Evolutionary conservation across 2,329 filamentous ascomycete species (phyloP).

Genomic region (Ambrosiella xylebori): DNA sequence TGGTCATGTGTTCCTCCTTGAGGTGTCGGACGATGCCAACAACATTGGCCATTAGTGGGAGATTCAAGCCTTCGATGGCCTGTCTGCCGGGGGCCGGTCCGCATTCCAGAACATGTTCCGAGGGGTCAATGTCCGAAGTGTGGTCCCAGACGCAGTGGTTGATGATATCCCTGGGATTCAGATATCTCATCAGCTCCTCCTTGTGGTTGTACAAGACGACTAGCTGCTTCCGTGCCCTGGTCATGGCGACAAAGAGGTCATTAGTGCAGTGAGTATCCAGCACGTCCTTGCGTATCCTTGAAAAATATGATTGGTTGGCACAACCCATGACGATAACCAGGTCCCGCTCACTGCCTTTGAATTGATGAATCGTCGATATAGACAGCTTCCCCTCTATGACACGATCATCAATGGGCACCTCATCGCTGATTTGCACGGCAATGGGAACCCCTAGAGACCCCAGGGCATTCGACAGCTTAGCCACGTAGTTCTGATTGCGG

Average conservation of each 20-base stretch:
- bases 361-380: conserved; percentile 20
- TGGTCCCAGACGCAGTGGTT: conserved; percentile 3
- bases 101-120: neutral
- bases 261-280: conserved; percentile 19
- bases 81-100: neutral
- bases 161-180: conserved; percentile 5
- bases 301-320: conserved; percentile 17
- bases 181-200: conserved; percentile 16
- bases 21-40: no score
- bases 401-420: conserved; percentile 16
- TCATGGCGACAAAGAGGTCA: conserved; percentile 19
- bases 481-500: neutral
- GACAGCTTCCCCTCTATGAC: conserved; percentile 18
- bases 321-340: conserved; percentile 18
- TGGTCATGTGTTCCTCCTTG: no score
- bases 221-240: conserved; percentile 18
- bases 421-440: conserved; percentile 16
- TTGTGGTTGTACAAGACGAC: conserved; percentile 16
- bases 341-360: conserved; percentile 20
- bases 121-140: neutral
- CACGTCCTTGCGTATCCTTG: conserved; percentile 15
- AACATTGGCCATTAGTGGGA: no score
- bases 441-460: conserved; percentile 14
- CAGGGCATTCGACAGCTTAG: neutral
- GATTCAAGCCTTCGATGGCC: no score